Evolutionary conservation across 2,329 filamentous ascomycete species (phyloP), one percentile per base, ranked within the genome.

Genomic region (Tolypocladium cylindrosporum): DNA sequence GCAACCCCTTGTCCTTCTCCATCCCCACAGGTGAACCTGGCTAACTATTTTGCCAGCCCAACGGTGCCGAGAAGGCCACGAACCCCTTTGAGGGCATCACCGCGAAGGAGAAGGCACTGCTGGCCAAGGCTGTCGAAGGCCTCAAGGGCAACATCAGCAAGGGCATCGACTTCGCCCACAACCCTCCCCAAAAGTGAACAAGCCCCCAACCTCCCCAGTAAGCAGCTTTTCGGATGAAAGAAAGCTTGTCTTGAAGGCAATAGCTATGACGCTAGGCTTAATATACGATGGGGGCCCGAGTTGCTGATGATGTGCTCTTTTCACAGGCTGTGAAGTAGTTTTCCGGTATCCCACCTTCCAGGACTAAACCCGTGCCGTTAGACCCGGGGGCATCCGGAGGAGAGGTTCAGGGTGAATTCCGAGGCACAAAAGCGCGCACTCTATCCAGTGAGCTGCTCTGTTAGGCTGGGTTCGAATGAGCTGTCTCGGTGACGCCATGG

Each of bases 141-240:
- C 85, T 97, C 62, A 89, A 91, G 81, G 87, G 85, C 78, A 97
- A 97, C 80, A 96, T 99, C 73, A 78, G 84, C 71, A 97, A 97
- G 86, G 94, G 94, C 72, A 80, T 97, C 71, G 85, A 87, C 72
- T 99, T 97, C 73, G 87, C 87, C 75, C 82, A 89, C 80, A 92
- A 88, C 82, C 85, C 90, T 73, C 88, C 91, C 72, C 85, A 91
- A 85, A 92, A 92, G 89, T 92, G 85, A 90, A 74, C 69, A 69
- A 61, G 59, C 66, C 67, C 66, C 58, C 65, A 59, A 61, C 16
- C 62, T 58, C 65, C 64, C 64, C 63, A 63, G 60, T 63, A 65
- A 65, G 64, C 63, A 63, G 64, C 63, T 62, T 62, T 62, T 63
- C 59, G 57, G 65, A 65, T 64, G 64, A 59, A 65, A 65, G 60